Evolutionary conservation across 108 stramenopile species (phyloP), one percentile per base, ranked within the genome.

Genomic region (Aureococcus anophagefferens): DNA sequence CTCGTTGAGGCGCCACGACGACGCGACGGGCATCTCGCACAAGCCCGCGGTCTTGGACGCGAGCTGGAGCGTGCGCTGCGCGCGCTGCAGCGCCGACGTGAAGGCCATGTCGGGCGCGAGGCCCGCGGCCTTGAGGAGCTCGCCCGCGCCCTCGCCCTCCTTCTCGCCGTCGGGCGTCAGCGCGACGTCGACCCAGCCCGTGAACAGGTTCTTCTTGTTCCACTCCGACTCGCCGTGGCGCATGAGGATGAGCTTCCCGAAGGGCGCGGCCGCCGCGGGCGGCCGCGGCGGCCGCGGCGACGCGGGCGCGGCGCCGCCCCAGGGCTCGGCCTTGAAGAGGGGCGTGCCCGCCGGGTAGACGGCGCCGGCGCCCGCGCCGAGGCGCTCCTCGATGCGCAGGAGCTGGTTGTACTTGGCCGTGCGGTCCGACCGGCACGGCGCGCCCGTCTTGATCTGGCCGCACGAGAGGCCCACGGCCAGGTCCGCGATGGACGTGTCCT

Each of bases 401-500:
- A 88, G 84, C 81, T 98, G 95, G 82, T 96, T 96, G 91, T 97
- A 97, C 86, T 97, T 97, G 82, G 96, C 90, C 67, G 88, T 88
- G 72, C 98, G 91, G 76, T 99, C 98, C 35, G 93, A 93, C 80
- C 98, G 93, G 90, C 96, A 98, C 32, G 98, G 98, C 62, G 98
- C 98, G 67, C 98, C 98, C 32, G 98, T 98, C 93, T 99, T 99
- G 91, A 99, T 99, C 89, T 99, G 91, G 65, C 98, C 98, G 28
- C 97, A 94, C 77, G 93, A 92, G 63, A 99, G 89, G 63, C 98
- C 98, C 70, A 99, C 98, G 44, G 98, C 97, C 73, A 98, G 82
- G 78, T 98, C 97, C 34, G 97, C 97, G 89, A 98, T 98, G 95
- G 94, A 96, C 76, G 81, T 85, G 83, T 98, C 97, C 85, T 98